Evolutionary conservation across 2,329 filamentous ascomycete species (phyloP).

Genomic region (Venturia asperata): DNA sequence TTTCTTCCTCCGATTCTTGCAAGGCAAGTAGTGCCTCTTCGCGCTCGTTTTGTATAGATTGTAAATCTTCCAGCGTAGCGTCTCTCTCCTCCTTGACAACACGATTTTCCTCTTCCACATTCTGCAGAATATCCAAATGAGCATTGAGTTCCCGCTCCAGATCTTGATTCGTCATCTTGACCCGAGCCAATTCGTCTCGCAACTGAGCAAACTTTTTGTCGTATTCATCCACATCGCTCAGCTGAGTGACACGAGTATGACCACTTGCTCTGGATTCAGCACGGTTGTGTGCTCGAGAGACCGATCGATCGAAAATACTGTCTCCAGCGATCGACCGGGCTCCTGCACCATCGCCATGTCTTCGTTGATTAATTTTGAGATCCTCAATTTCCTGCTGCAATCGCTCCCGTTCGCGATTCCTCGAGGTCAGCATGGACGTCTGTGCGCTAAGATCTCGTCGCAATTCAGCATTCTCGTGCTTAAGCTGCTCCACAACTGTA

Average conservation of each 20-base stretch:
- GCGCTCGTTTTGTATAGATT: slow-evolving; percentile 71
- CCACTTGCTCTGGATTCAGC: slow-evolving; percentile 69
- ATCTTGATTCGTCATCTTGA: slow-evolving; percentile 85
- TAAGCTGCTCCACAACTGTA: slow-evolving; percentile 75
- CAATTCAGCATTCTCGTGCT: slow-evolving; percentile 87
- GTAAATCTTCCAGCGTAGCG: slow-evolving; percentile 69
- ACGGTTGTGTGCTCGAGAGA: slow-evolving; percentile 71
- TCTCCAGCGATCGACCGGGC: slow-evolving; percentile 62
- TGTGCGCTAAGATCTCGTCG: slow-evolving; percentile 90
- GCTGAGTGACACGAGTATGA: slow-evolving; percentile 55
- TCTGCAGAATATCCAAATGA: slow-evolving; percentile 72
- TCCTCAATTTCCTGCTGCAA: slow-evolving; percentile 97
- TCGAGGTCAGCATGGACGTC: slow-evolving; percentile 93
- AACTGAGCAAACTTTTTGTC: slow-evolving; percentile 78
- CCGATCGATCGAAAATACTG: slow-evolving; percentile 89
- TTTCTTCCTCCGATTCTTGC: slow-evolving; percentile 52
- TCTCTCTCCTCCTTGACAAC: slow-evolving; percentile 76
- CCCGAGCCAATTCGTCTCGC: slow-evolving; percentile 76
- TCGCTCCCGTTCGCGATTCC: slow-evolving; percentile 89
- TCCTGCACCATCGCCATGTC: slow-evolving; percentile 41
- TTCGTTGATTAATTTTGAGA: slow-evolving; percentile 77
- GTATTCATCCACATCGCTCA: slow-evolving; percentile 73
- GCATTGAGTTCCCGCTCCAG: slow-evolving; percentile 75
- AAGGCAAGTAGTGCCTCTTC: slow-evolving; percentile 77
- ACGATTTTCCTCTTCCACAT: slow-evolving; percentile 56